phyloP scores from a whole-genome alignment of 129 eudicot genomes.

The Ambrosia trifida region DNA sequence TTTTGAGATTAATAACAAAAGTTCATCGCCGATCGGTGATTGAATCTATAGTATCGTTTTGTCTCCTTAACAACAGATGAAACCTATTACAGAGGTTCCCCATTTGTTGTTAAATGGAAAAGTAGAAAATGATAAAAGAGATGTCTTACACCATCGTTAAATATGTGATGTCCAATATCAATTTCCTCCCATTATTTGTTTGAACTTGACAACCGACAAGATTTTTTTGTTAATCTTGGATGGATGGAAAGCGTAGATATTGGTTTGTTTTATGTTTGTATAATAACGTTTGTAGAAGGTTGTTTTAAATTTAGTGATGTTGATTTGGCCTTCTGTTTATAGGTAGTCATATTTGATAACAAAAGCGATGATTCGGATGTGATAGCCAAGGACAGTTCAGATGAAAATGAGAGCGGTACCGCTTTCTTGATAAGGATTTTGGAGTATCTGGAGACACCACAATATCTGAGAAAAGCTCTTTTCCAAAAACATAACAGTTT shows the following conservation, averaged over 20 bases:
- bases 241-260: slow-evolving; percentile 7
- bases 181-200: background rate
- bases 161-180: background rate
- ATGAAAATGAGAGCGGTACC: slow-evolving; percentile 68
- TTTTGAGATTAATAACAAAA: slow-evolving; percentile 10
- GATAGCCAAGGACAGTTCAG: slow-evolving; percentile 41
- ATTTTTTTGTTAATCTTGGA: background rate
- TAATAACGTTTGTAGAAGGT: slow-evolving; percentile 5
- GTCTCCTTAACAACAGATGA: background rate
- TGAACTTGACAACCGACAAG: background rate
- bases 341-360: slow-evolving; percentile 87
- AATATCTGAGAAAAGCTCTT: slow-evolving; percentile 86
- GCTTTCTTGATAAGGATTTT: slow-evolving; percentile 80
- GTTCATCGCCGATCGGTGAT: background rate
- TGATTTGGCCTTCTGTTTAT: slow-evolving; percentile 18
- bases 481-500: slow-evolving; percentile 85
- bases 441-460: slow-evolving; percentile 94
- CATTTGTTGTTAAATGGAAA: background rate
- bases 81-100: background rate
- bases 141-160: background rate
- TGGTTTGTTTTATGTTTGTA: slow-evolving; percentile 1
- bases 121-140: background rate
- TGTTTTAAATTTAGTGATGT: slow-evolving; percentile 15
- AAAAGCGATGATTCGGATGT: slow-evolving; percentile 38
- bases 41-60: background rate